Base-by-base conservation (phyloP, 1,284 basidiomycete genomes). In the Ustilago xerochloae region DNA sequence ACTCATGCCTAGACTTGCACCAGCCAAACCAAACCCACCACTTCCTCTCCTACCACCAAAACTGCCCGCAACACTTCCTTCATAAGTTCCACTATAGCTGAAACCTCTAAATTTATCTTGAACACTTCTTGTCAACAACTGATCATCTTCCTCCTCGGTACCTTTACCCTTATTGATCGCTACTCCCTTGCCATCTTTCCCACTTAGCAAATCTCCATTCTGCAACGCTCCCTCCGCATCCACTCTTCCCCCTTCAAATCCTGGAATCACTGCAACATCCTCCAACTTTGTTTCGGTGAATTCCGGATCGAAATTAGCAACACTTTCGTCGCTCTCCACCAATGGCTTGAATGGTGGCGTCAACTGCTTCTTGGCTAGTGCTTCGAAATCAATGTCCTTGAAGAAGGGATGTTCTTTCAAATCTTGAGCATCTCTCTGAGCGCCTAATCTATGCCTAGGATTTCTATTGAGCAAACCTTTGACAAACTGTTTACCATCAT, bases 401-500 rank as follows among this genome's bases (percentile, higher is more conserved):
- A 99, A 99, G 87, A 99, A 99, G 1, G 93, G 87, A 82, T 99
- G 97, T 80, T 93, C 93, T 85, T 97, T 99, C 66, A 99, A 89
- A 81, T 99, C 96, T 60, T 88, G 93, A 0, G 97, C 91, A 82
- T 97, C 97, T 33, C 93, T 90, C 59, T 90, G 88, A 0, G 96
- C 92, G 16, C 97, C 97, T 1, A 99, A 88, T 28, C 97, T 92
- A 84, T 98, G 94, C 82, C 93, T 94, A 5, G 97, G 97, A 85
- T 99, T 99, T 49, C 97, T 91, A 86, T 98, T 99, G 51, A 99
- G 89, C 46, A 99, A 91, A 64, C 94, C 94, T 86, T 99, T 99
- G 82, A 99, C 97, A 79, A 99, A 99, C 86, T 97, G 93, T 87
- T 99, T 99, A 58, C 97, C 97, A 63, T 98, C 95, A 80, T 99